Evolutionary conservation across 2,329 filamentous ascomycete species (phyloP).

Genomic region (Ophiostoma tasmaniense): DNA sequence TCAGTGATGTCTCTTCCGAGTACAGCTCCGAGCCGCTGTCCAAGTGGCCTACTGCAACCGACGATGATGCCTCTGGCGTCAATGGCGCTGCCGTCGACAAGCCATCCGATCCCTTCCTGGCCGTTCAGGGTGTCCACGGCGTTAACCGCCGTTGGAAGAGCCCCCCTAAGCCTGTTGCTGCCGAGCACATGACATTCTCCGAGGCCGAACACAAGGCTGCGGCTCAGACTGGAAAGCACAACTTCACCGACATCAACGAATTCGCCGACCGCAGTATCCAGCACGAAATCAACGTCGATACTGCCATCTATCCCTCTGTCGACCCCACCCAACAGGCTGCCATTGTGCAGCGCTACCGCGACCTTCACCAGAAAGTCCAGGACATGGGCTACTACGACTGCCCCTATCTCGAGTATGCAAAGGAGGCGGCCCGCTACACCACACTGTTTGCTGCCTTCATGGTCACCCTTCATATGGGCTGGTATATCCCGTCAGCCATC

Average conservation of each 20-base stretch:
- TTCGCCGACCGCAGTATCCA: slow-evolving; percentile 32
- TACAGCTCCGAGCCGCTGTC: slow-evolving; percentile 8
- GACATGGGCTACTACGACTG: slow-evolving; percentile 52
- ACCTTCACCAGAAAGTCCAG: slow-evolving; percentile 45
- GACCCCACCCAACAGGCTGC: slow-evolving; percentile 45
- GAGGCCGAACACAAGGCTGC: neutral
- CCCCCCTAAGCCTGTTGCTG: neutral
- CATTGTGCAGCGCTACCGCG: slow-evolving; percentile 48
- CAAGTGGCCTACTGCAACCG: neutral
- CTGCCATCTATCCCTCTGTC: slow-evolving; percentile 42
- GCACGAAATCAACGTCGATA: slow-evolving; percentile 30
- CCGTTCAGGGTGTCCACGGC: slow-evolving; percentile 7
- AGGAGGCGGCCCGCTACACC: slow-evolving; percentile 48
- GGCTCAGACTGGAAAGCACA: neutral
- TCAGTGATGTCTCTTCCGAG: slow-evolving; percentile 14
- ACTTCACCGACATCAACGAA: slow-evolving; percentile 8
- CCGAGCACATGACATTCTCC: neutral
- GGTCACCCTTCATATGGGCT: slow-evolving; percentile 37
- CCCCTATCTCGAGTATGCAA: slow-evolving; percentile 48
- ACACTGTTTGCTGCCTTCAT: slow-evolving; percentile 43
- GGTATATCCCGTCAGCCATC: slow-evolving; percentile 49
- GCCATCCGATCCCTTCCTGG: slow-evolving; percentile 10
- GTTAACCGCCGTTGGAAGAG: slow-evolving; percentile 12
- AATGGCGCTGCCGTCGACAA: neutral
- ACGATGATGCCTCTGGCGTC: neutral